phyloP scores from a whole-genome alignment of 345 rosid species.

The Brassica juncea region DNA sequence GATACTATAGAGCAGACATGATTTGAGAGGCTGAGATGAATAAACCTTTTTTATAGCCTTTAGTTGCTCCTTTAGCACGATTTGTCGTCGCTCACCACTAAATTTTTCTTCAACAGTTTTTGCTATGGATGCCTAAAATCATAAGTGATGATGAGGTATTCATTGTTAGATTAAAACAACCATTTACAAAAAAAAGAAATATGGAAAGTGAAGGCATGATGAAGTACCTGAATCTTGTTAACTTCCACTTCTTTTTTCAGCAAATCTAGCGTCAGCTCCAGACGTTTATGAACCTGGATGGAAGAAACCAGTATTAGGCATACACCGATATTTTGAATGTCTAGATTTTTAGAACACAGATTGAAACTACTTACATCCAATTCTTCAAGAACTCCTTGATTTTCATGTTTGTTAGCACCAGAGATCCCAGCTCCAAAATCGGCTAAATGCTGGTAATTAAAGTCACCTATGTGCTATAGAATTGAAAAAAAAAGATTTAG shows the following conservation, averaged over 20 bases:
- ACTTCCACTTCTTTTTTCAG: not conserved
- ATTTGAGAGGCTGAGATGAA: constrained; percentile 4
- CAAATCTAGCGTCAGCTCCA: not conserved
- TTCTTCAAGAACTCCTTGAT: constrained; percentile 57
- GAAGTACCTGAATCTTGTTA: constrained; percentile 9
- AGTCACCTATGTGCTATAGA: constrained; percentile 82
- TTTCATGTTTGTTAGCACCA: constrained; percentile 32
- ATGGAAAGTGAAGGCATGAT: constrained; percentile 5
- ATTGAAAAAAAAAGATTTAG: not conserved
- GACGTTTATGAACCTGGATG: not conserved
- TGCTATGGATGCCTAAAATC: constrained; percentile 74
- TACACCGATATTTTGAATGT: too few relatives aligned
- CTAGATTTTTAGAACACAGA: too few relatives aligned
- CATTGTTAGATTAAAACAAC: not conserved
- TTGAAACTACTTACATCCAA: not conserved
- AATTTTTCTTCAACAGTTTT: constrained; percentile 91
- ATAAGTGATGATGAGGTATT: constrained; percentile 4
- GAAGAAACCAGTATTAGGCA: too few relatives aligned
- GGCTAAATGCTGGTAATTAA: constrained; percentile 70
- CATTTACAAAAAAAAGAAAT: not conserved
- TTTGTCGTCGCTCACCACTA: constrained; percentile 80
- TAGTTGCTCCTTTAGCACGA: constrained; percentile 82
- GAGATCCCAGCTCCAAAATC: constrained; percentile 98
- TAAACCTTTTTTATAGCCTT: constrained; percentile 89
- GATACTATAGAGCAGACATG: not conserved